phyloP scores from a whole-genome alignment of 1,139 yeast genomes.

The Taphrina communis region DNA sequence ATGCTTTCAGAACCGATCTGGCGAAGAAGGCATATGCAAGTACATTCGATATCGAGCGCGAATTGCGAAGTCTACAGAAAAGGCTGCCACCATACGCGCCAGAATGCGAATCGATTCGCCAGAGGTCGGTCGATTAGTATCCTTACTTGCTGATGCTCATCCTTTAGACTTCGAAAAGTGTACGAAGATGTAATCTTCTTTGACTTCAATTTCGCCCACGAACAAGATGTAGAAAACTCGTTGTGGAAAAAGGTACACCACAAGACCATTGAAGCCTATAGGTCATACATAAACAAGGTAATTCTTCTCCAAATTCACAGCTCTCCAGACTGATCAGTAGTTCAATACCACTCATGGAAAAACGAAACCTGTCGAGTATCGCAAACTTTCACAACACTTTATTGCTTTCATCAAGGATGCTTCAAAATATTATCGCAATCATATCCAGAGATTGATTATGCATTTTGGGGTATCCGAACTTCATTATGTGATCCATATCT shows the following conservation, averaged over 20 bases:
- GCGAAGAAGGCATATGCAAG: conserved; percentile 19
- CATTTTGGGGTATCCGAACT: conserved; percentile 43
- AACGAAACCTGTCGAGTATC: conserved; percentile 43
- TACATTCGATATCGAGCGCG: conserved; percentile 38
- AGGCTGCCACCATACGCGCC: conserved; percentile 43
- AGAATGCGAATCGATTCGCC: conserved; percentile 42
- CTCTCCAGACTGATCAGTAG: not conserved
- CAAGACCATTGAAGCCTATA: conserved; percentile 44
- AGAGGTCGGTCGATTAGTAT: conserved; percentile 23
- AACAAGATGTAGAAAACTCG: conserved; percentile 43
- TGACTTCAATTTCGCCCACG: conserved; percentile 42
- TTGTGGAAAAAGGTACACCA: conserved; percentile 45
- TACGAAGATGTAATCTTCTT: conserved; percentile 40
- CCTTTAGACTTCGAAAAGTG: conserved; percentile 39
- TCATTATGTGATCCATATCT: conserved; percentile 38
- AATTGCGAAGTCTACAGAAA: conserved; percentile 34
- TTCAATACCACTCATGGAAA: conserved; percentile 38
- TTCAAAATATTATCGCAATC: conserved; percentile 43
- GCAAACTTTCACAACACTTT: conserved; percentile 44
- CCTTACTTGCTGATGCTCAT: not conserved
- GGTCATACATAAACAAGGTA: conserved; percentile 43
- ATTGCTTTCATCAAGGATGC: conserved; percentile 44
- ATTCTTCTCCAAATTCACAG: not conserved
- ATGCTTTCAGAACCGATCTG: conserved; percentile 13
- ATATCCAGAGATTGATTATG: conserved; percentile 41